Base-by-base conservation (phyloP, 129 eudicot genomes). In the Escallonia rubra region DNA sequence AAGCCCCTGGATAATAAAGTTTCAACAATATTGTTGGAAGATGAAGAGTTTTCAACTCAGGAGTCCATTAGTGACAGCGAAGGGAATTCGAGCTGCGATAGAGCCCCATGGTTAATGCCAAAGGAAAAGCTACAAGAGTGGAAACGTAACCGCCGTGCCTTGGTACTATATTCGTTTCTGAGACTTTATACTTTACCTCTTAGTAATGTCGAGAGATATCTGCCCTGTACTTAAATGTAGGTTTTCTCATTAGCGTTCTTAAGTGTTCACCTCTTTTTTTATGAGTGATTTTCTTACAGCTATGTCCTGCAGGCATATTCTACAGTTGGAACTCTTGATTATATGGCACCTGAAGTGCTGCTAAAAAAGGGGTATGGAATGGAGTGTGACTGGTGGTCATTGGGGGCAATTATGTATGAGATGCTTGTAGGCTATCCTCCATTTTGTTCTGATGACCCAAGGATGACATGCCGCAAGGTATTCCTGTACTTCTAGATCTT, bases 311-410 rank as follows among this genome's bases (percentile, higher is more conserved):
- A 86, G 97, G 97, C 97, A 23, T 86, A 86, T 74, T 90, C 97
- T 64, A 90, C 97, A 10, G 97, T 90, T 46, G 97, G 97, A 75
- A 90, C 97, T 69, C 97, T 90, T 40, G 97, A 90, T 73, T 90
- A 90, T 59, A 90, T 87, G 95, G 97, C 97, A 75, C 97, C 97
- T 7, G 97, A 86, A 78, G 97, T 86, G 65, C 64, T 90, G 57
- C 72, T 90, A 59, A 90, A 90, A 65, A 90, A 90, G 57, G 97
- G 97, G 56, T 90, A 90, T 51, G 95, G 97, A 66, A 82, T 86
- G 88, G 95, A 90, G 80, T 90, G 97, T 66, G 97, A 90, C 68
- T 87, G 95, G 97, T 90, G 97, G 97, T 90, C 97, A 59, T 69
- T 90, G 59, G 95, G 97, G 38, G 91, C 95, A 64, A 90, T 90